Evolutionary conservation across 345 rosid genomes (phyloP), one percentile per base, ranked within the genome.

Genomic region (Salix koriyanagi): DNA sequence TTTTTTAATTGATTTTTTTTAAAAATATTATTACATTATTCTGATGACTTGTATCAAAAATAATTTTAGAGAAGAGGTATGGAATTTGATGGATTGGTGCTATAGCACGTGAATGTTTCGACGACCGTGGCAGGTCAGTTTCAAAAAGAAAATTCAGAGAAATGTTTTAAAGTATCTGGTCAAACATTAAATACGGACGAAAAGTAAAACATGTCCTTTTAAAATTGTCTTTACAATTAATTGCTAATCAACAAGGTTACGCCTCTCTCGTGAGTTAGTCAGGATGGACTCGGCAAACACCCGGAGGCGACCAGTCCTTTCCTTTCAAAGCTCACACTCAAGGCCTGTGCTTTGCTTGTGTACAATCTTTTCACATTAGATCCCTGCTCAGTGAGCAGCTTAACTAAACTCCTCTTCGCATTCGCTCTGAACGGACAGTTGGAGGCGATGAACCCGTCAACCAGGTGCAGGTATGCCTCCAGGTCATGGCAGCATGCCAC

Each of bases 381-480:
- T 14, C 86, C 80, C 46, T 96, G 98, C 42, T 96, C 97, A 32
- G 87, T 87, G 25, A 96, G 62, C 81, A 96, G 76, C 82, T 84
- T 93, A 65, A 81, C 87, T 16, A 96, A 78, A 82, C 99, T 96
- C 65, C 99, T 85, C 90, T 96, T 96, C 4, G 99, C 99, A 32
- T 93, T 93, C 42, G 91, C 75, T 66, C 98, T 87, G 67, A 96
- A 96, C 7, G 99, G 99, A 76, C 97, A 89, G 69, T 92, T 82
- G 0, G 97, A 83, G 11, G 91, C 90, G 37, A 85, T 72, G 71
- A 86, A 96, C 28, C 99, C 99, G 32, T 96, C 99, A 25, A 96
- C 99, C 69, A 82, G 12, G 56, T 82, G 84, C 4, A 82, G 44
- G 42, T 82, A 82, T 0, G 84, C 84, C 79, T 82, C 84, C 74